Evolutionary conservation across 371 early-diverging fungal species (phyloP).

Genomic region (Dichotomocladium elegans): DNA sequence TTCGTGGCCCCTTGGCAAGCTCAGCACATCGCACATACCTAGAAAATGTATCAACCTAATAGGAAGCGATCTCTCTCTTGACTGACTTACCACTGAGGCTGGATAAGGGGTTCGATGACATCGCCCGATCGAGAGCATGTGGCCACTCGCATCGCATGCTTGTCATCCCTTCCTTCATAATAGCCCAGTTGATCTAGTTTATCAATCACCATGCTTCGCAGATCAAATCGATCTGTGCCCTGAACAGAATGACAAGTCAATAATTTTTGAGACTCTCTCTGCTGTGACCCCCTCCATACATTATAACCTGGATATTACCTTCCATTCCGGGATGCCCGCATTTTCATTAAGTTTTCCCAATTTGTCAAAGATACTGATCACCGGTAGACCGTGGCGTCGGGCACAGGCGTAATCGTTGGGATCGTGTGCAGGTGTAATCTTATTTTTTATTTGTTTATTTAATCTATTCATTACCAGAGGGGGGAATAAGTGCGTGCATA

Average conservation of each 20-base stretch:
- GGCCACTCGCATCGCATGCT: constrained; percentile 88
- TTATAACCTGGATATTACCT: too few relatives aligned
- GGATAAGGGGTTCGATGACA: constrained; percentile 95
- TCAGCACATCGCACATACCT: constrained; percentile 86
- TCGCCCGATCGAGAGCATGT: constrained; percentile 91
- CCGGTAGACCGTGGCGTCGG: constrained; percentile 78
- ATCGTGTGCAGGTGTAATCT: constrained; percentile 98
- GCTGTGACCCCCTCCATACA: not conserved
- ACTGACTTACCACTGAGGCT: constrained; percentile 94
- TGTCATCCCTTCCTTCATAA: constrained; percentile 72
- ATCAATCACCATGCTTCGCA: constrained; percentile 68
- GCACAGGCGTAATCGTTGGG: constrained; percentile 94
- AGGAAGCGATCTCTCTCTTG: not conserved
- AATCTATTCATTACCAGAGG: not conserved
- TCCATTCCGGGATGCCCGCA: constrained; percentile 54
- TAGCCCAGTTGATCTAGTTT: constrained; percentile 57
- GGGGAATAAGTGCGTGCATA: not conserved
- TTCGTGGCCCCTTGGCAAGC: constrained; percentile 72
- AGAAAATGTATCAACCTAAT: not conserved
- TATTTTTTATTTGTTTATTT: not conserved
- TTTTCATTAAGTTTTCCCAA: constrained; percentile 71
- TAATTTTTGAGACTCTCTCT: not conserved
- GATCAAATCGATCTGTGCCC: constrained; percentile 83
- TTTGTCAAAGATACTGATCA: constrained; percentile 82
- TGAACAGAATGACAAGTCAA: constrained; percentile 8